Conservation (phyloP, 345 rosid species). For the Tarenaya hassleriana region DNA sequence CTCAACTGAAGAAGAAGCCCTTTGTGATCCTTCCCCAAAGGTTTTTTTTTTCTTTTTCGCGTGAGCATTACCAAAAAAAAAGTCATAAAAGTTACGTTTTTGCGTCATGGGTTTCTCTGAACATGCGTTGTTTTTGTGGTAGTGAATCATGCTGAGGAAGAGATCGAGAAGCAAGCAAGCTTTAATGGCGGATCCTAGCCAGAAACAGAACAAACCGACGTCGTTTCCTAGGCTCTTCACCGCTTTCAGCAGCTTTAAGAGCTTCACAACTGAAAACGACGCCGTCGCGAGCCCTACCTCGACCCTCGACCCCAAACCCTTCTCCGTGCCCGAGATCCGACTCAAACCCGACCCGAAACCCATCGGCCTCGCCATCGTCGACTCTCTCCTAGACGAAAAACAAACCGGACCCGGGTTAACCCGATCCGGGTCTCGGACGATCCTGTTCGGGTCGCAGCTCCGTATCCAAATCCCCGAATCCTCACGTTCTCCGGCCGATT, state of each 20-base stretch:
- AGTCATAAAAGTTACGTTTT: background rate
- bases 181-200: conserved; percentile 47
- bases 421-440: conserved; percentile 44
- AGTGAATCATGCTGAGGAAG: conserved; percentile 35
- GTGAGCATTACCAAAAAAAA: too few relatives aligned
- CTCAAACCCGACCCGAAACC: conserved; percentile 46
- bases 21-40: conserved; percentile 14
- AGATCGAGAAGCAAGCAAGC: conserved; percentile 39
- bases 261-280: conserved; percentile 45
- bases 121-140: background rate
- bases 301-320: conserved; percentile 70
- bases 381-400: conserved; percentile 44
- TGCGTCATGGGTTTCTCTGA: background rate
- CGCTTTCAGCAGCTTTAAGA: conserved; percentile 45
- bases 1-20: background rate
- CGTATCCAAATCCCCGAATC: conserved; percentile 76
- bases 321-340: conserved; percentile 38
- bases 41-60: conserved; percentile 5
- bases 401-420: conserved; percentile 28
- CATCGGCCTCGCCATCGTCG: conserved; percentile 65
- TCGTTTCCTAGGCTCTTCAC: conserved; percentile 64
- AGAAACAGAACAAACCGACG: conserved; percentile 40
- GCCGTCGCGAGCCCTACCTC: conserved; percentile 75
- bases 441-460: conserved; percentile 72
- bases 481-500: conserved; percentile 54